Percentiles rank a stretch among this genome's conserved stretches.
Conservation (phyloP, 1,139 yeast species). For the Zygosaccharomyces sapae region DNA sequence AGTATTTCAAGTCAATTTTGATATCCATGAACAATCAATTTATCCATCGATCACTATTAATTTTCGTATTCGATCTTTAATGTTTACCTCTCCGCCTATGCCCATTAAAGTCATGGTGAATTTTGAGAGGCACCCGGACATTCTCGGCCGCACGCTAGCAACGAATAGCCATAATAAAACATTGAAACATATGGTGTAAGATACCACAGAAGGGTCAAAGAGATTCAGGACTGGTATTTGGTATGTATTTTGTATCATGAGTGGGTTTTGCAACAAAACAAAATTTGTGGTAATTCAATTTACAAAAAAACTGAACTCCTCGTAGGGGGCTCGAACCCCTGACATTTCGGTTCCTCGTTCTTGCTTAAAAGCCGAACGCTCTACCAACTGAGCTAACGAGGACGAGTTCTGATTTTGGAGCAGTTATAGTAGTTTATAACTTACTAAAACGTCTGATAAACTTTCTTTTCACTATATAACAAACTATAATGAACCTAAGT, state of each 20-base stretch:
- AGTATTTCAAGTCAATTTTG: not conserved
- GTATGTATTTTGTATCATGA: no score
- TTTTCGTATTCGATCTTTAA: no score
- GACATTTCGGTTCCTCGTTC: conserved; percentile 25
- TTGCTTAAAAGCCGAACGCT: not conserved
- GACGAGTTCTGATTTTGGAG: not conserved
- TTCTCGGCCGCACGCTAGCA: not conserved
- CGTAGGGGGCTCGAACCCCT: conserved; percentile 36
- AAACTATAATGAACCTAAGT: no score
- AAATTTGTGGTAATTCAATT: no score
- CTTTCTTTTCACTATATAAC: no score
- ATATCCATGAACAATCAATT: not conserved
- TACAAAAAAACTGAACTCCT: conserved; percentile 21
- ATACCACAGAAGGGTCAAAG: no score
- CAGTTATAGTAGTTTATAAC: no score
- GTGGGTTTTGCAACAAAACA: no score
- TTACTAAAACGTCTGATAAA: no score
- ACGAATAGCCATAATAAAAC: not conserved
- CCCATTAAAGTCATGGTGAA: not conserved
- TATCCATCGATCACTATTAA: no score
- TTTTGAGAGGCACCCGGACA: conserved; percentile 2
- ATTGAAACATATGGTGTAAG: not conserved
- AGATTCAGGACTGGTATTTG: no score
- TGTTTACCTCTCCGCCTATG: conserved; percentile 1
- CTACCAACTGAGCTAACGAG: not conserved